Base-by-base conservation (phyloP, 1,284 basidiomycete genomes). In the Trichosporon asahii region DNA sequence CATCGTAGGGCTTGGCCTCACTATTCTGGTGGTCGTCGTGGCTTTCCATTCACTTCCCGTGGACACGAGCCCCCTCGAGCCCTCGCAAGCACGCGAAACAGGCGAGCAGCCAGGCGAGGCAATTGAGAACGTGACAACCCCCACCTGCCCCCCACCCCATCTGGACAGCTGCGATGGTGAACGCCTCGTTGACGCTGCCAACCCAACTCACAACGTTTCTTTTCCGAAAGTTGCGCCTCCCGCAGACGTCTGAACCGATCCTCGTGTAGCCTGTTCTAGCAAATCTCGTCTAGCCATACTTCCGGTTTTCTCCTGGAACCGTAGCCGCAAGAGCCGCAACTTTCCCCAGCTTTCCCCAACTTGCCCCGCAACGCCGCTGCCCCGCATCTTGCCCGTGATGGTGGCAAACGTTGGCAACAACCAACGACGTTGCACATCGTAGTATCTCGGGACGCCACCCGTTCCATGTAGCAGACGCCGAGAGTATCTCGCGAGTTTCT, bases 141-240 rank as follows among this genome's bases (percentile, higher is more conserved):
- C 57, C 57, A 61, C 57, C 57, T 61, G 57, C 6, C 27, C 27
- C 57, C 57, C 57, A 61, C 57, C 57, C 57, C 57, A 61, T 31
- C 27, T 61, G 49, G 23, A 5, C 21, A 53, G 21, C 49, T 11
- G 15, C 12, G 31, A 9, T 33, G 31, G 31, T 33, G 31, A 40
- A 40, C 37, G 37, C 37, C 37, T 40, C 37, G 11, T 33, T 9
- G 31, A 8, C 11, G 1, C 37, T 40, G 12, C 37, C n/a, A 12
- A 40, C 37, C 15, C 37, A 40, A 18, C 40, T 44, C 18, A 14
- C 40, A 44, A 44, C 40, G 40, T 53, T 53, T 18, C 11, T 53
- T 21, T 25, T 9, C 49, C 49, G 49, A 25, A 53, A 23, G 49
- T 53, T 25, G 49, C 23, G 23, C 9, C 23, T 53, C 23, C 49